A percentile compares a stretch with the other conserved stretches of the same genome.
Conservation (phyloP, 208 protist species). For the Eutreptiella sp. region DNA sequence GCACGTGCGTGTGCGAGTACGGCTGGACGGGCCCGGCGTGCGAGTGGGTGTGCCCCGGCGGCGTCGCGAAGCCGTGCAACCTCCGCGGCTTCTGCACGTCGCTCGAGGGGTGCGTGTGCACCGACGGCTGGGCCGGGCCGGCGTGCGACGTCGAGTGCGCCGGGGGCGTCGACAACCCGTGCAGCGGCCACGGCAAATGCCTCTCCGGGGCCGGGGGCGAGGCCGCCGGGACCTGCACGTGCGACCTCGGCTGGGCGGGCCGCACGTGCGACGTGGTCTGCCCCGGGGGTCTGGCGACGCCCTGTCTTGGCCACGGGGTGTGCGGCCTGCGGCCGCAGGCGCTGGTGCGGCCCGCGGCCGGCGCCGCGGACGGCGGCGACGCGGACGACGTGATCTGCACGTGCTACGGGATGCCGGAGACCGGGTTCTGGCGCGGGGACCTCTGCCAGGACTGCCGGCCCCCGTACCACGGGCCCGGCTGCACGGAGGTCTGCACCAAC, state of each 20-base stretch:
- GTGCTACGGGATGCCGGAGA: conserved; percentile 29
- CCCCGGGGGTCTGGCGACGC: background rate
- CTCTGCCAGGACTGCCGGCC: conserved; percentile 16
- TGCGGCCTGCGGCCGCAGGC: conserved; percentile 1
- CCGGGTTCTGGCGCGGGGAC: conserved; percentile 19
- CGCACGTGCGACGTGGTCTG: conserved; percentile 4
- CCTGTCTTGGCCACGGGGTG: conserved; percentile 3
- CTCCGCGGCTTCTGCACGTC: background rate
- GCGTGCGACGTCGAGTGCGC: conserved; percentile 16
- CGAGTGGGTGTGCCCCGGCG: conserved; percentile 11
- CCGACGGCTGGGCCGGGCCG: conserved; percentile 12
- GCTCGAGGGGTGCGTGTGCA: background rate
- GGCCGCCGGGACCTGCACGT: conserved; percentile 9
- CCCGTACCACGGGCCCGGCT: conserved; percentile 11
- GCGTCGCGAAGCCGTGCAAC: conserved; percentile 6
- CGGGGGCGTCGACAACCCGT: conserved; percentile 13
- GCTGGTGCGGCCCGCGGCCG: conserved; percentile 4
- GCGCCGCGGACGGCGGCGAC: conserved; percentile 12
- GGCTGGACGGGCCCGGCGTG: conserved; percentile 12
- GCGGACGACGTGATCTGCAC: conserved; percentile 34
- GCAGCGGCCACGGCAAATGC: conserved; percentile 30
- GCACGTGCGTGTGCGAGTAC: conserved; percentile 21
- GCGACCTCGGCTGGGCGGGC: conserved; percentile 6
- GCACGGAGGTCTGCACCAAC: too few species aligned
- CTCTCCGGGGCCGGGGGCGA: background rate